A percentile compares a stretch with the other conserved stretches of the same genome.
phyloP scores from a whole-genome alignment of 768 basidiomycete species.

The Sarcomyxa edulis region DNA sequence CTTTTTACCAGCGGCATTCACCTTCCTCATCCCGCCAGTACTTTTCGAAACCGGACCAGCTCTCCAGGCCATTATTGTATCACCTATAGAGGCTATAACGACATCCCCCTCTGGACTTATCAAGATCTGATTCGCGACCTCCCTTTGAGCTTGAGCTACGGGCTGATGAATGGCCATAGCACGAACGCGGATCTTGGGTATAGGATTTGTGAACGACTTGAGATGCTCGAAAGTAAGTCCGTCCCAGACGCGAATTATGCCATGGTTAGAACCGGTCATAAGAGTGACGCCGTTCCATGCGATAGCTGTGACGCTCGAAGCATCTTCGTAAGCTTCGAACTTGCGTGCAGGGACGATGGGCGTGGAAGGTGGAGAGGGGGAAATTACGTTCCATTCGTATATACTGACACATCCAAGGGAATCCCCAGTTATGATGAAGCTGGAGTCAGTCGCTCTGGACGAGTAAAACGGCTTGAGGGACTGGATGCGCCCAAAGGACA shows the following conservation, averaged over 20 bases:
- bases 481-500: slow-evolving; percentile 46
- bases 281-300: slow-evolving; percentile 56
- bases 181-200: slow-evolving; percentile 26
- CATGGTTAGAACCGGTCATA: slow-evolving; percentile 60
- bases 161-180: slow-evolving; percentile 12
- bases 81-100: slow-evolving; percentile 56
- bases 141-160: slow-evolving; percentile 30
- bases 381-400: slow-evolving; percentile 42
- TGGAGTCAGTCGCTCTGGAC: slow-evolving; percentile 24
- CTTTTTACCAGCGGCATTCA: slow-evolving; percentile 24
- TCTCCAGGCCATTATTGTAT: slow-evolving; percentile 63
- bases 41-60: slow-evolving; percentile 35
- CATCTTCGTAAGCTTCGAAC: slow-evolving; percentile 63
- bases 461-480: slow-evolving; percentile 45
- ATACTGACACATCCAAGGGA: slow-evolving; percentile 57
- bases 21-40: slow-evolving; percentile 19
- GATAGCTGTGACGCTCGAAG: slow-evolving; percentile 53
- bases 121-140: slow-evolving; percentile 51
- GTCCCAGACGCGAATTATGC: slow-evolving; percentile 60
- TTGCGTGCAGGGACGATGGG: slow-evolving; percentile 32
- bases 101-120: slow-evolving; percentile 47
- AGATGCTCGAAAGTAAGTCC: slow-evolving; percentile 55
- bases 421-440: slow-evolving; percentile 62
- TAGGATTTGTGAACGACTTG: slow-evolving; percentile 47
- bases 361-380: slow-evolving; percentile 6